Percentiles rank a stretch among this genome's conserved stretches.
phyloP scores from a whole-genome alignment of 1,284 basidiomycete genomes.

The Pulveroboletus sp. region DNA sequence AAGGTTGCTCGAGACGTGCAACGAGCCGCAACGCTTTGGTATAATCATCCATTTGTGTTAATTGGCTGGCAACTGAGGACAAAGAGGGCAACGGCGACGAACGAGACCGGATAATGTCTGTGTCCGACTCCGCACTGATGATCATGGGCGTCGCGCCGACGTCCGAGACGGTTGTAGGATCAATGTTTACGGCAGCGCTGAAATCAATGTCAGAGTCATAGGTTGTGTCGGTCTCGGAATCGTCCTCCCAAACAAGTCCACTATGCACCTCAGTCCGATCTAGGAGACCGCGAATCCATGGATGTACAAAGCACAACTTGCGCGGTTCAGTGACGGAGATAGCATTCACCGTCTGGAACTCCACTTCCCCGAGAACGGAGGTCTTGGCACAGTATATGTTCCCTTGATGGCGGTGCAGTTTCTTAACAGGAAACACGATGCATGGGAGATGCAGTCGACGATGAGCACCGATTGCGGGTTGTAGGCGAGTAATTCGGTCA shows the following conservation, averaged over 20 bases:
- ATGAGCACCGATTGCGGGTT: background rate
- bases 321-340: background rate
- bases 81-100: background rate
- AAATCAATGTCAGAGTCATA: conserved; percentile 2
- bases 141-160: background rate
- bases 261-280: conserved; percentile 1
- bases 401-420: background rate
- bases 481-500: background rate
- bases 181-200: background rate
- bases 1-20: conserved; percentile 10
- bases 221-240: conserved; percentile 8
- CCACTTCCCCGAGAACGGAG: background rate
- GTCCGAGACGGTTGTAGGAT: background rate
- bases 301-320: background rate
- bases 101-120: background rate
- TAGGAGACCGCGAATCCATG: background rate
- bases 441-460: too few relatives aligned
- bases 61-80: background rate
- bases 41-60: background rate
- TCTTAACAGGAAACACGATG: background rate
- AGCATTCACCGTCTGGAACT: background rate
- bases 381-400: background rate
- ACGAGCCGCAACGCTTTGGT: conserved; percentile 13
- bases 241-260: conserved; percentile 10
- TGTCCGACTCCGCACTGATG: background rate